Evolutionary conservation across 2,329 filamentous ascomycete genomes (phyloP).

Genomic region (Fusarium multiceps): DNA sequence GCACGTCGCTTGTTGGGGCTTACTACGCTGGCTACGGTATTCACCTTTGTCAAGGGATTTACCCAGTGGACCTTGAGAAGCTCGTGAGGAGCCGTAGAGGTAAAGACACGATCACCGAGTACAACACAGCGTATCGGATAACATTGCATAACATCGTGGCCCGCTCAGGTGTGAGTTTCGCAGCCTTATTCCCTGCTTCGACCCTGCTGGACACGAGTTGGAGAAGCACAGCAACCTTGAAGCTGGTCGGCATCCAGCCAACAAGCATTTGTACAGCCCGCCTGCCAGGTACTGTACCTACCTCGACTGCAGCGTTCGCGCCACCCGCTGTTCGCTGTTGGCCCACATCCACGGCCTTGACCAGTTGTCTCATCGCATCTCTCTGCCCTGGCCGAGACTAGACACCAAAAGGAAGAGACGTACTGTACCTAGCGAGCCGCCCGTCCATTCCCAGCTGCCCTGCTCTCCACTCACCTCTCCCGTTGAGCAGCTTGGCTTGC

Average conservation of each 20-base stretch:
- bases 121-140: conserved; percentile 16
- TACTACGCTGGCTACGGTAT: neutral
- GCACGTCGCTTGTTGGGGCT: conserved; percentile 38
- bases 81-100: conserved; percentile 19
- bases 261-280: conserved; percentile 27
- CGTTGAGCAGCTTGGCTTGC: conserved; percentile 26
- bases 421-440: conserved; percentile 12
- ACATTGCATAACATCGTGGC: conserved; percentile 17
- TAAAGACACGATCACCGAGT: conserved; percentile 29
- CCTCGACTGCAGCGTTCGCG: conserved; percentile 44
- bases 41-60: conserved; percentile 23
- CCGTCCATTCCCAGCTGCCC: conserved; percentile 30
- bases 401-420: conserved; percentile 21
- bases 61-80: conserved; percentile 29
- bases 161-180: conserved; percentile 1
- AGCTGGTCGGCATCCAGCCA: conserved; percentile 17
- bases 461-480: conserved; percentile 26
- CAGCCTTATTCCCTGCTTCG: conserved; percentile 6
- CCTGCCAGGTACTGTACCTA: conserved; percentile 38
- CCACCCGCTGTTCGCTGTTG: conserved; percentile 47
- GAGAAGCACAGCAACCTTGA: conserved; percentile 29
- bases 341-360: conserved; percentile 37
- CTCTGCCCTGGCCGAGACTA: conserved; percentile 19
- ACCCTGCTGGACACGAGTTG: conserved; percentile 8
- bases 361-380: conserved; percentile 28